Evolutionary conservation across 352 stramenopile genomes (phyloP).

Genomic region (Globisporangium orthogonon): DNA sequence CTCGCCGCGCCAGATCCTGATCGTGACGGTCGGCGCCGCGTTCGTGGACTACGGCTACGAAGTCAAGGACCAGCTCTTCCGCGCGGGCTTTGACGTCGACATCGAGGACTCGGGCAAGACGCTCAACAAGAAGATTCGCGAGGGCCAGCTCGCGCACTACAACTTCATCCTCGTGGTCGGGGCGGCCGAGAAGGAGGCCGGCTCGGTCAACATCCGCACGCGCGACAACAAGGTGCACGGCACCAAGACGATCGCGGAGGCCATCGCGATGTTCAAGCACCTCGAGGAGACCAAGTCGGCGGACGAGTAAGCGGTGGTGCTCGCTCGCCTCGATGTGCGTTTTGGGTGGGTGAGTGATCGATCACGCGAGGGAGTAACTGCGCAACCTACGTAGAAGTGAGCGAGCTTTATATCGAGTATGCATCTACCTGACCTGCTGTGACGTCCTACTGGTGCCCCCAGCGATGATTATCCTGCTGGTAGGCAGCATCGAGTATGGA

Average conservation of each 20-base stretch:
- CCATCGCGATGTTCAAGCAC: constrained; percentile 91
- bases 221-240: constrained; percentile 80
- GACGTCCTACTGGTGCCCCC: no score
- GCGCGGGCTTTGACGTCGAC: constrained; percentile 82
- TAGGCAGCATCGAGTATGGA: no score
- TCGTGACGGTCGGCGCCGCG: constrained; percentile 86
- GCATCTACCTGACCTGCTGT: no score
- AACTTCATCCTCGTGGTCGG: constrained; percentile 86
- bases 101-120: constrained; percentile 73
- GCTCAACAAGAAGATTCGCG: constrained; percentile 81
- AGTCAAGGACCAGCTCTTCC: constrained; percentile 89
- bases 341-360: no score
- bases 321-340: no score
- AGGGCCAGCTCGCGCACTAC: constrained; percentile 72
- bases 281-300: constrained; percentile 63
- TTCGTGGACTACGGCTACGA: constrained; percentile 61
- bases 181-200: constrained; percentile 45
- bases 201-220: constrained; percentile 71
- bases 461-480: no score
- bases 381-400: no score
- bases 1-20: constrained; percentile 65
- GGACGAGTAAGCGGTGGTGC: constrained; percentile 48
- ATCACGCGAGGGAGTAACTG: no score
- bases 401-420: no score
- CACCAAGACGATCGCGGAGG: constrained; percentile 78